Base-by-base conservation (phyloP, 345 rosid genomes). In the Populus simonii region DNA sequence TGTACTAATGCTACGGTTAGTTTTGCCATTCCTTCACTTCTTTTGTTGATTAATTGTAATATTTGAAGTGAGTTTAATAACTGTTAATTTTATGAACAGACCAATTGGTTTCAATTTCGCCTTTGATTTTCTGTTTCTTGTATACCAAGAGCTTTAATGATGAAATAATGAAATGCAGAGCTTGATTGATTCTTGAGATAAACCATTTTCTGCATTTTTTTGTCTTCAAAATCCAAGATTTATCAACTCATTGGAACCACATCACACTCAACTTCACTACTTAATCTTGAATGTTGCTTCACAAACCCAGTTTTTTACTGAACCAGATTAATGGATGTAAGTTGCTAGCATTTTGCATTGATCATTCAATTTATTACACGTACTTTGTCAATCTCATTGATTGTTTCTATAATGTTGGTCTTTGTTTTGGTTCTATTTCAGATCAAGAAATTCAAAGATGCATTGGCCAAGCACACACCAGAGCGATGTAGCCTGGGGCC, bases 1-100 rank as follows among this genome's bases (percentile, higher is more conserved):
- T 93, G 97, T 78, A 93, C 99, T 45, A 92, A 91, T 87, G 98
- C 99, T 74, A 96, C 99, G 89, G 99, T 93, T 83, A 73, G 93
- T 89, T 43, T 72, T 43, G 27, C 5, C 49, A 7, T n/a, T 8
- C 33, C 7, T 49, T 33, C 25, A 4, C 4, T 65, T 66, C 20
- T 76, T 72, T 51, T 43, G 65, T 13, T 25, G 67, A 25, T 39
- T 25, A 62, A 45, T 3, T 29, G 5, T 51, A 33, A 33, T 35
- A 25, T 8, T 29, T 62, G 16, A 57, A 16, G 51, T 36, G 68
- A 39, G 51, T 43, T 8, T n/a, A 18, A 6, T 51, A 25, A 13
- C 55, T 17, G 12, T 33, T 53, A 25, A 49, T 59, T 17, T 55
- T n/a, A 43, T 45, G 29, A 16, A 23, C 20, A 31, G 7, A 18